Conservation (phyloP, 2,329 filamentous ascomycete genomes). For the Penicillium griseofulvum region DNA sequence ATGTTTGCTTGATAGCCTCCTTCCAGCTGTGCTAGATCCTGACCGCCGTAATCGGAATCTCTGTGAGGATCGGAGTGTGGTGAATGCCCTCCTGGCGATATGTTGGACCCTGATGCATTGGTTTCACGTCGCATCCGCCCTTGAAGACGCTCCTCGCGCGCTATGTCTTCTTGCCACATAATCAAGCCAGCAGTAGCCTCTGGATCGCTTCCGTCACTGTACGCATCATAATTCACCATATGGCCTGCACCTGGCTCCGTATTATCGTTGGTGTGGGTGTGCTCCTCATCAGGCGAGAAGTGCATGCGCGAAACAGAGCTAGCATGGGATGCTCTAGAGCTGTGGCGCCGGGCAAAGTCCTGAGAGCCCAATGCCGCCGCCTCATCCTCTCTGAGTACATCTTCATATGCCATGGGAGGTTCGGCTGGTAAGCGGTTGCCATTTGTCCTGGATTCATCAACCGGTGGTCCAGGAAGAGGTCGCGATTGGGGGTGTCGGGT, state of each 20-base stretch:
- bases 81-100: slow-evolving; percentile 32
- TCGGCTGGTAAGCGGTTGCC: background rate
- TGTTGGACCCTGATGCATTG: slow-evolving; percentile 50
- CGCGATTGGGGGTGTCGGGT: slow-evolving; percentile 57
- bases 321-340: slow-evolving; percentile 24
- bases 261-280: slow-evolving; percentile 50
- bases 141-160: slow-evolving; percentile 44
- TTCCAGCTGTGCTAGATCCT: slow-evolving; percentile 73
- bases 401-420: slow-evolving; percentile 48
- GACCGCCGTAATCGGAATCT: slow-evolving; percentile 67
- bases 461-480: slow-evolving; percentile 58
- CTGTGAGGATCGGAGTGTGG: slow-evolving; percentile 49
- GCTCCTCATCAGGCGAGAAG: slow-evolving; percentile 45
- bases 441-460: slow-evolving; percentile 40
- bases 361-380: slow-evolving; percentile 47
- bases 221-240: slow-evolving; percentile 48
- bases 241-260: slow-evolving; percentile 45
- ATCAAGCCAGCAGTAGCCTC: slow-evolving; percentile 81
- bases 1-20: slow-evolving; percentile 66
- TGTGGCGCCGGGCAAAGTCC: slow-evolving; percentile 24
- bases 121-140: slow-evolving; percentile 59
- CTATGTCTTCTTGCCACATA: slow-evolving; percentile 73
- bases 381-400: slow-evolving; percentile 58
- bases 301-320: slow-evolving; percentile 21
- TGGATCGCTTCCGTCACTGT: slow-evolving; percentile 76